phyloP scores from a whole-genome alignment of 352 stramenopile species.

The Phytophthora crassamura region DNA sequence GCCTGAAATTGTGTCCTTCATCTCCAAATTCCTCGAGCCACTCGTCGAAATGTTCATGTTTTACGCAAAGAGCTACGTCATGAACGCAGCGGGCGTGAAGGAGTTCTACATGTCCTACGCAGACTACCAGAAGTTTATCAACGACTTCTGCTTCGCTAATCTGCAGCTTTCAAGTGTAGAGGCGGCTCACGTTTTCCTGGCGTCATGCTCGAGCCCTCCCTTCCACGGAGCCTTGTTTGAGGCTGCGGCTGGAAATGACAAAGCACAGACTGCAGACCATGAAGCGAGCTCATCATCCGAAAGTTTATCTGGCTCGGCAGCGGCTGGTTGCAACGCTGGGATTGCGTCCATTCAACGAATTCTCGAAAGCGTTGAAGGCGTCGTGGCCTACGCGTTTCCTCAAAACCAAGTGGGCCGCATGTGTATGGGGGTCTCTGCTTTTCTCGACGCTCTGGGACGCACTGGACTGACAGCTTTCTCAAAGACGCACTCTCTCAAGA shows the following conservation, averaged over 20 bases:
- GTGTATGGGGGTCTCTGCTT: conserved; percentile 76
- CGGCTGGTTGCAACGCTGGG: conserved; percentile 7
- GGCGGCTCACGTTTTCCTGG: conserved; percentile 73
- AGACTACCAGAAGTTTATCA: conserved; percentile 79
- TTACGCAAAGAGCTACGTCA: conserved; percentile 66
- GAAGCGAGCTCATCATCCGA: conserved; percentile 13
- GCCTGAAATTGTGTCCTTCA: conserved; percentile 61
- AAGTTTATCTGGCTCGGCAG: conserved; percentile 16
- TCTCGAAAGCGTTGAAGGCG: conserved; percentile 50
- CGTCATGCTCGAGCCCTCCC: conserved; percentile 59
- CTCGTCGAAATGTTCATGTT: conserved; percentile 83
- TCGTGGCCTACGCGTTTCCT: conserved; percentile 54
- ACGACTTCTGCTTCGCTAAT: conserved; percentile 78
- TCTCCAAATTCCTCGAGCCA: conserved; percentile 71
- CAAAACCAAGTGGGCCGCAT: conserved; percentile 61
- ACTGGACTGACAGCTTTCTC: conserved; percentile 60
- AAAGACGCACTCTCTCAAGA: conserved; percentile 52
- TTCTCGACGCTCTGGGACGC: conserved; percentile 68
- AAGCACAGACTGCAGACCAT: conserved; percentile 9
- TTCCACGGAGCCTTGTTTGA: conserved; percentile 50
- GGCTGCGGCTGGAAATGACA: not conserved
- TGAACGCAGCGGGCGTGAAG: conserved; percentile 50
- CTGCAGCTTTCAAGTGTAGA: conserved; percentile 76
- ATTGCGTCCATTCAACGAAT: conserved; percentile 51
- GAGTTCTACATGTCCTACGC: conserved; percentile 77